phyloP scores from a whole-genome alignment of 1,139 yeast species.

The Hyphopichia fennica region DNA sequence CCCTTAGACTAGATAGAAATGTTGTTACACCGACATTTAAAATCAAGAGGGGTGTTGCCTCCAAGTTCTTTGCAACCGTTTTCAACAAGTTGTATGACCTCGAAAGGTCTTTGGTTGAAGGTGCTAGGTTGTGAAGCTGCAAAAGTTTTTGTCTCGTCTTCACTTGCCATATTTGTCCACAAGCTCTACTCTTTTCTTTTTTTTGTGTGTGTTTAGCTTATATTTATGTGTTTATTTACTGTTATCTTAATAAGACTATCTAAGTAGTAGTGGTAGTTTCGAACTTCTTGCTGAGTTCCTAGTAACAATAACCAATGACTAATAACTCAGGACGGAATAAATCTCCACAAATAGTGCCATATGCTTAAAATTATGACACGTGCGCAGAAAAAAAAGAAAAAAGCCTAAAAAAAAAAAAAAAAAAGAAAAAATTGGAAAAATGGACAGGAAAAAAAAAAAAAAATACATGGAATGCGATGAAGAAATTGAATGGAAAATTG shows the following conservation, averaged over 20 bases:
- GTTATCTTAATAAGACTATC: too few species aligned
- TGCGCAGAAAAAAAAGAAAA: background rate
- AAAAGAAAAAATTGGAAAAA: background rate
- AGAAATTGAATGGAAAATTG: background rate
- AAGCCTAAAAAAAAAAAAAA: background rate
- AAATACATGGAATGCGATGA: background rate
- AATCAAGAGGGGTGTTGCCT: constrained; percentile 31
- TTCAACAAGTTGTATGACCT: constrained; percentile 18
- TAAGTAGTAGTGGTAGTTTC: too few species aligned
- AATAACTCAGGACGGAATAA: background rate
- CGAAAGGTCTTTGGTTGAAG: constrained; percentile 15
- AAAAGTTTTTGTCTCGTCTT: too few species aligned
- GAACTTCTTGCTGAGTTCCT: too few species aligned
- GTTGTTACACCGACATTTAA: constrained; percentile 44
- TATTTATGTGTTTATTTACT: too few species aligned
- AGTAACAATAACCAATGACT: background rate
- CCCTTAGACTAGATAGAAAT: constrained; percentile 29
- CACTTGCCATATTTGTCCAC: too few species aligned
- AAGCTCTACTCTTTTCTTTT: too few species aligned
- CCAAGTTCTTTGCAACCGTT: constrained; percentile 17
- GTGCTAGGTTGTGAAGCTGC: too few species aligned
- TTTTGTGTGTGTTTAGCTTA: too few species aligned
- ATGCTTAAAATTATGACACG: background rate
- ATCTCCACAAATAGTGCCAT: background rate
- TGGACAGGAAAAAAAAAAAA: background rate